These are phyloP conservation scores for button mushroom (Agaricus bisporus) DNA, from an alignment of 768 basidiomycete species.

Conservation along the genomic window DNA sequence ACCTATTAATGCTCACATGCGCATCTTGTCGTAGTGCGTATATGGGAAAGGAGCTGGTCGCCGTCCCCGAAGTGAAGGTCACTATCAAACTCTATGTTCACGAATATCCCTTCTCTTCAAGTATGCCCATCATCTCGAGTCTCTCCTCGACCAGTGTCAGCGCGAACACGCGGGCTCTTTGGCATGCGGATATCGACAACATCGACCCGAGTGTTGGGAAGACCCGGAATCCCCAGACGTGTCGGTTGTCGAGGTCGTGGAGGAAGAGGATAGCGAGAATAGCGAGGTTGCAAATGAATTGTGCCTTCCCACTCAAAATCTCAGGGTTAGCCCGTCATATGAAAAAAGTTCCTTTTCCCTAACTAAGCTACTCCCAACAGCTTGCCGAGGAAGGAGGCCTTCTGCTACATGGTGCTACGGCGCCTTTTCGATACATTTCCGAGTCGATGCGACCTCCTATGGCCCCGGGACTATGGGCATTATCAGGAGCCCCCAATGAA, in stretches of 20 bases:
- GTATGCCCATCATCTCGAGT: conserved; percentile 36
- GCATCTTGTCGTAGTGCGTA: conserved; percentile 28
- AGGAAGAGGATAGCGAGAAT: conserved; percentile 11
- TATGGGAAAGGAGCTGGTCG: conserved; percentile 37
- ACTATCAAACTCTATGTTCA: conserved; percentile 39
- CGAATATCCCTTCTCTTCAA: conserved; percentile 31
- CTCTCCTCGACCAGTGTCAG: conserved; percentile 34
- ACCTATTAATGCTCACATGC: not conserved
- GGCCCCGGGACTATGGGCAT: conserved; percentile 31
- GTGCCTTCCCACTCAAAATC: conserved; percentile 31
- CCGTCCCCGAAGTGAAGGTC: conserved; percentile 37
- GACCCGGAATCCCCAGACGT: conserved; percentile 16
- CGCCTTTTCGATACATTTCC: conserved; percentile 14
- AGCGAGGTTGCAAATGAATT: conserved; percentile 26
- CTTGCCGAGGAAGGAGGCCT: conserved; percentile 35
- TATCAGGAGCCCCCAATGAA: conserved; percentile 29
- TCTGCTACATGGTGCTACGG: conserved; percentile 35
- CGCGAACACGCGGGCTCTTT: conserved; percentile 28
- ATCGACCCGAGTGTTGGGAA: conserved; percentile 21
- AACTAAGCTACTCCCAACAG: not conserved
- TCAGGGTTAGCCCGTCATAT: conserved; percentile 24
- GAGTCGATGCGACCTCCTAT: not conserved
- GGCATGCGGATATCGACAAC: conserved; percentile 24
- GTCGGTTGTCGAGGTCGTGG: conserved; percentile 10
- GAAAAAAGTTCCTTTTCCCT: not conserved